phyloP scores from a whole-genome alignment of 139 green algal species.

The Microglena sp. region DNA sequence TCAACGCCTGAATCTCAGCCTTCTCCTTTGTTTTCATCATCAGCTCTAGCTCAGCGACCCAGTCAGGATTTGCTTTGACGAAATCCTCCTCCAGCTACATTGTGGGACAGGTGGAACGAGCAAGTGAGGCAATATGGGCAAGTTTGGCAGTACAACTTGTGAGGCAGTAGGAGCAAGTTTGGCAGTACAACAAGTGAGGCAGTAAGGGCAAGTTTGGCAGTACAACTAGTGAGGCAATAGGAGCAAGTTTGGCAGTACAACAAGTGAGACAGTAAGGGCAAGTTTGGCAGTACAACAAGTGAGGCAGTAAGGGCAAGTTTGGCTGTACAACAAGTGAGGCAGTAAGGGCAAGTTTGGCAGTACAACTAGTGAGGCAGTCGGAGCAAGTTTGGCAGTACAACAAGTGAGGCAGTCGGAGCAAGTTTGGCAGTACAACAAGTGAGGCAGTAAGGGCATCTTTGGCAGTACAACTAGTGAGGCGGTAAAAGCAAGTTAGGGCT shows the following conservation, averaged over 20 bases:
- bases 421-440: too few relatives aligned
- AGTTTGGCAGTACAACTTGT: background rate
- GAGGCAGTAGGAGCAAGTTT: background rate
- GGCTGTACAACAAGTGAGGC: too few relatives aligned
- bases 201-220: background rate
- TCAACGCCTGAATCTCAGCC: conserved; percentile 95
- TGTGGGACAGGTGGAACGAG: background rate
- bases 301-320: too few relatives aligned
- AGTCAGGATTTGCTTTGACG: conserved; percentile 81
- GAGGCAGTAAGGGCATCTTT: too few relatives aligned
- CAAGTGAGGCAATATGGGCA: background rate
- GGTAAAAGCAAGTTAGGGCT: too few relatives aligned
- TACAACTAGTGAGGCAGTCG: too few relatives aligned
- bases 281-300: too few relatives aligned
- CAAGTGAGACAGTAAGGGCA: background rate
- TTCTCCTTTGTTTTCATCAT: conserved; percentile 70
- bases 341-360: too few relatives aligned
- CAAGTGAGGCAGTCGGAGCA: too few relatives aligned
- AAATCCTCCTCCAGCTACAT: conserved; percentile 91
- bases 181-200: background rate
- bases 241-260: background rate
- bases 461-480: too few relatives aligned
- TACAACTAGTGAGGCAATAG: background rate
- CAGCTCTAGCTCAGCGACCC: conserved; percentile 90
- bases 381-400: too few relatives aligned